Percentiles rank a stretch among this genome's conserved stretches.
phyloP scores from a whole-genome alignment of 768 basidiomycete species.

The Trametopsis cervina region DNA sequence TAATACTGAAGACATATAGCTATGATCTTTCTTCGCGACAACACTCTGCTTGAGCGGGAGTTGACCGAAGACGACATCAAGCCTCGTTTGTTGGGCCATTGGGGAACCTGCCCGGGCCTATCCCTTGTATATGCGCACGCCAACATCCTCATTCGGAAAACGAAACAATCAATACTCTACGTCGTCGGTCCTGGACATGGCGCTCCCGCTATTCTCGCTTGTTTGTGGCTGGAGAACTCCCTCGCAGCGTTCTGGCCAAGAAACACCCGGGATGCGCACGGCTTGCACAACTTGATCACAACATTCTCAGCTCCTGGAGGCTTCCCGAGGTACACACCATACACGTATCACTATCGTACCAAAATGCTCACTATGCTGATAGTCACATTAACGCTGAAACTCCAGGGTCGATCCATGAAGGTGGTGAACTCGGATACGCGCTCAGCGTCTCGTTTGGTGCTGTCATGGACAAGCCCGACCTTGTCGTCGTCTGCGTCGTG shows the following conservation, averaged over 20 bases:
- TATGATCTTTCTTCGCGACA: conserved; percentile 79
- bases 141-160: conserved; percentile 45
- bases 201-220: conserved; percentile 81
- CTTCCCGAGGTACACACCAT: conserved; percentile 56
- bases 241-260: conserved; percentile 50
- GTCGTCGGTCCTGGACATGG: conserved; percentile 87
- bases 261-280: conserved; percentile 48
- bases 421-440: conserved; percentile 86
- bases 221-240: conserved; percentile 81
- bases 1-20: conserved; percentile 33
- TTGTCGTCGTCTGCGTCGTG: conserved; percentile 74
- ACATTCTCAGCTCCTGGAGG: conserved; percentile 80
- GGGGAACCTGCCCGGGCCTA: conserved; percentile 81
- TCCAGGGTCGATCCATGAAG: conserved; percentile 88
- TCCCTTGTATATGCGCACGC: conserved; percentile 52
- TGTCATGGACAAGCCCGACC: conserved; percentile 86
- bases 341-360: not conserved
- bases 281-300: conserved; percentile 62
- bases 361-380: too few species aligned
- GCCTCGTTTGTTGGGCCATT: conserved; percentile 73
- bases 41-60: conserved; percentile 57
- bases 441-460: conserved; percentile 82
- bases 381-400: conserved; percentile 79
- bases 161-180: conserved; percentile 57
- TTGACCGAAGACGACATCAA: conserved; percentile 70